Conservation (phyloP, 805 yeast genomes). For the Teunomyces panamensis region DNA sequence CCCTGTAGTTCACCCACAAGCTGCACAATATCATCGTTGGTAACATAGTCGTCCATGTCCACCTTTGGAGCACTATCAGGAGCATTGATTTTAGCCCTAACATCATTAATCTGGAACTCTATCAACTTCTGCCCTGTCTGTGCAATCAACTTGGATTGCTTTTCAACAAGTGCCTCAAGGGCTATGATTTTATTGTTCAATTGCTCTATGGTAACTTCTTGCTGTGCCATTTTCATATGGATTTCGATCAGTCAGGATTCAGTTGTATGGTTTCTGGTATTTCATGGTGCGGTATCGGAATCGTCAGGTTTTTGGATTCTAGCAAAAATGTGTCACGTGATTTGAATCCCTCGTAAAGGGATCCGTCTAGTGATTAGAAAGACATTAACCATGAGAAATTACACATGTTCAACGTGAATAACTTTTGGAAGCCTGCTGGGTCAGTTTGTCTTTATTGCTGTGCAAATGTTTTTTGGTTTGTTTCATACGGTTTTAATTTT, state of each 20-base stretch:
- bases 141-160: slow-evolving; percentile 63
- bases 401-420: no score
- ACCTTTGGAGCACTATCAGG: slow-evolving; percentile 11
- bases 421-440: no score
- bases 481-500: no score
- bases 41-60: slow-evolving; percentile 56
- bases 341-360: no score
- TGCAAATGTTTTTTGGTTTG: no score
- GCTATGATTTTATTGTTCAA: slow-evolving; percentile 34
- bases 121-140: slow-evolving; percentile 80
- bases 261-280: not conserved
- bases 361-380: no score
- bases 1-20: slow-evolving; percentile 88
- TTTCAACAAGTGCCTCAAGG: slow-evolving; percentile 53
- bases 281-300: not conserved
- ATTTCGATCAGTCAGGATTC: not conserved
- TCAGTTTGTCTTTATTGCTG: no score
- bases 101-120: slow-evolving; percentile 60
- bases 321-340: no score
- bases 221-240: not conserved
- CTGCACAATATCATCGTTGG: slow-evolving; percentile 82
- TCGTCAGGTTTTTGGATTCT: not conserved
- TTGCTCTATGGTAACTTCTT: not conserved
- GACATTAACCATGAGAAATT: no score
- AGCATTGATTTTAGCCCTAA: slow-evolving; percentile 25